Conservation (phyloP, 257 asterid species). For the Asclepias syriaca region DNA sequence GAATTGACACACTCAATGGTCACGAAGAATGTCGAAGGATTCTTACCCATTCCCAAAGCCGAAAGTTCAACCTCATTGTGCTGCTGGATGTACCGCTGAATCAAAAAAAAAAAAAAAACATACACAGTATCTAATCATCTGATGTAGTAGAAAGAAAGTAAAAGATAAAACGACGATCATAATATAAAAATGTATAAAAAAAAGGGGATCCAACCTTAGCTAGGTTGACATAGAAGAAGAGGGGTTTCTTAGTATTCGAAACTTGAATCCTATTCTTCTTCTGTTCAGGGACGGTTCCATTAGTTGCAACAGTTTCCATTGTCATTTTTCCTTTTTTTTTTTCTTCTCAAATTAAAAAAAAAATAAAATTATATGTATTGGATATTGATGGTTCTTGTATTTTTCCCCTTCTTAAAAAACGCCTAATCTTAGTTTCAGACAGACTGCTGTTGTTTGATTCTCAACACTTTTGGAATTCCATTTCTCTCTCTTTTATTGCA, state of each 20-base stretch:
- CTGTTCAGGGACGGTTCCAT: constrained; percentile 21
- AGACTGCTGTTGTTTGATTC: neutral
- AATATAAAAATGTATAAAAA: no score
- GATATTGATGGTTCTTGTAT: neutral
- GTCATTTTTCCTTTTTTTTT: constrained; percentile 23
- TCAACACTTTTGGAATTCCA: neutral
- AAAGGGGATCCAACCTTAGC: constrained; percentile 34
- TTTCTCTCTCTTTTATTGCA: constrained; percentile 2
- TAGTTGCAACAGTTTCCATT: constrained; percentile 32
- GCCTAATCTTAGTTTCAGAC: neutral
- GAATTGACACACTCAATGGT: no score
- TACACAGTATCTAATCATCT: no score
- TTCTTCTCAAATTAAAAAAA: no score
- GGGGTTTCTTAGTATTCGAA: constrained; percentile 58
- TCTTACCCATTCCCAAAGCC: constrained; percentile 95
- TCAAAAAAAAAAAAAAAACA: neutral
- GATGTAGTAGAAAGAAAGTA: no score
- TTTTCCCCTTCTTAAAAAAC: no score
- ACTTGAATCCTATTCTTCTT: constrained; percentile 58
- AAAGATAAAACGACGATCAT: no score
- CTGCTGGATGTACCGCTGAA: constrained; percentile 90
- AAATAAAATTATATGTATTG: neutral
- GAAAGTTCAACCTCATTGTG: constrained; percentile 95
- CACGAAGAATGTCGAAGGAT: neutral
- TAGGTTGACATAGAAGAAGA: constrained; percentile 59